Evolutionary conservation across 352 stramenopile species (phyloP).

Genomic region (Plasmopara muralis): DNA sequence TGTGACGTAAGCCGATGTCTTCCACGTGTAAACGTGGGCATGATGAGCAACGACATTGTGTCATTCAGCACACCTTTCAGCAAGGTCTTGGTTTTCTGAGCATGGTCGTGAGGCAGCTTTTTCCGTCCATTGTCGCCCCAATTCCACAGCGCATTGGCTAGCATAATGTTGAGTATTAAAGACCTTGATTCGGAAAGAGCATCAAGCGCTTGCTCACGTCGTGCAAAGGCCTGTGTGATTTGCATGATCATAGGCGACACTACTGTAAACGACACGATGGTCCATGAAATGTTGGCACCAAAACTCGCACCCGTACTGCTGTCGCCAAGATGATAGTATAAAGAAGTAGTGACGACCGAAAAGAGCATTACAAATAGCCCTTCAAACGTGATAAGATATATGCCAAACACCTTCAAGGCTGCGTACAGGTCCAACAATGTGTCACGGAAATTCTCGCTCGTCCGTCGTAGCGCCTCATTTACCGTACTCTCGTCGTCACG

Average conservation of each 20-base stretch:
- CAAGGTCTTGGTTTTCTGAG: constrained; percentile 49
- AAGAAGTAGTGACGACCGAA: constrained; percentile 51
- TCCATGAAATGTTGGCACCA: constrained; percentile 81
- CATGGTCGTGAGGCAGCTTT: constrained; percentile 47
- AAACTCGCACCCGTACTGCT: constrained; percentile 37
- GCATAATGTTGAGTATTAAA: constrained; percentile 62
- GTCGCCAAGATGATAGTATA: constrained; percentile 59
- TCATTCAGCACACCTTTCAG: constrained; percentile 40
- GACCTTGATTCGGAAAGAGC: constrained; percentile 63
- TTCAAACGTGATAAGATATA: constrained; percentile 76
- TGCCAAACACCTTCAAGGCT: constrained; percentile 64
- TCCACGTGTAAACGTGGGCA: constrained; percentile 65
- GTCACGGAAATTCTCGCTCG: constrained; percentile 44
- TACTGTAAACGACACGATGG: constrained; percentile 73
- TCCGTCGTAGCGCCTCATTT: constrained; percentile 19
- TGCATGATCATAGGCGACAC: constrained; percentile 87
- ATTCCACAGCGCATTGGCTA: constrained; percentile 78
- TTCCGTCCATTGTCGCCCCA: constrained; percentile 61
- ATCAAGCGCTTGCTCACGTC: constrained; percentile 63
- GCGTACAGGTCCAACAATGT: constrained; percentile 73
- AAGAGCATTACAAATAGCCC: constrained; percentile 60
- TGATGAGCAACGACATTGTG: constrained; percentile 40
- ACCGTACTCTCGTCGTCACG: constrained; percentile 9
- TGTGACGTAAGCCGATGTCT: constrained; percentile 59
- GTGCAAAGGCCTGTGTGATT: constrained; percentile 73